A percentile compares a stretch with the other conserved stretches of the same genome.
These are phyloP conservation scores for Macrolepiota fuliginosa DNA, from an alignment of 768 basidiomycete genomes.

Conservation along the genomic window DNA sequence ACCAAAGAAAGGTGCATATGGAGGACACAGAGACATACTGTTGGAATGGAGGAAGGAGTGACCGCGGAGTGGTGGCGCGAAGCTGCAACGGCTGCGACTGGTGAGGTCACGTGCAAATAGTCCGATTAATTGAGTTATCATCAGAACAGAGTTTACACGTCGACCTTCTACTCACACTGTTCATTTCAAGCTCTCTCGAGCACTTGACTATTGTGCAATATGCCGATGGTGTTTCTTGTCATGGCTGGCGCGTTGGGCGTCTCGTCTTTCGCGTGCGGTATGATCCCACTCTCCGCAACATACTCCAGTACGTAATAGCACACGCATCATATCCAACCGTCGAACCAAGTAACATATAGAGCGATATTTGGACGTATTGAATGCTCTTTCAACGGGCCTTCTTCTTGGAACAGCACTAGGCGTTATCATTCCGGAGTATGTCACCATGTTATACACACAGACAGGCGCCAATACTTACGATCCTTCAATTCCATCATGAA, in stretches of 20 bases:
- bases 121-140: background rate
- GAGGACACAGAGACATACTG: slow-evolving; percentile 73
- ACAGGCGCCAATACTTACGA: no score
- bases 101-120: background rate
- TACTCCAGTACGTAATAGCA: slow-evolving; percentile 57
- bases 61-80: background rate
- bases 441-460: slow-evolving; percentile 16
- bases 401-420: slow-evolving; percentile 88
- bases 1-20: slow-evolving; percentile 97
- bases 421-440: slow-evolving; percentile 92
- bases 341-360: slow-evolving; percentile 21
- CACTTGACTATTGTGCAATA: slow-evolving; percentile 13
- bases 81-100: background rate
- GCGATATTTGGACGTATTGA: slow-evolving; percentile 29
- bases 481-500: background rate
- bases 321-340: slow-evolving; percentile 10
- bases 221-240: slow-evolving; percentile 40
- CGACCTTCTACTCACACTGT: background rate
- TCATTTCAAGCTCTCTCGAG: background rate
- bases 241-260: slow-evolving; percentile 65
- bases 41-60: slow-evolving; percentile 1
- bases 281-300: slow-evolving; percentile 70
- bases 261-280: slow-evolving; percentile 66
- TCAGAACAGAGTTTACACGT: background rate
- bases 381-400: slow-evolving; percentile 62